phyloP scores from a whole-genome alignment of 805 yeast genomes.

The Tetrapisispora arboricola region DNA sequence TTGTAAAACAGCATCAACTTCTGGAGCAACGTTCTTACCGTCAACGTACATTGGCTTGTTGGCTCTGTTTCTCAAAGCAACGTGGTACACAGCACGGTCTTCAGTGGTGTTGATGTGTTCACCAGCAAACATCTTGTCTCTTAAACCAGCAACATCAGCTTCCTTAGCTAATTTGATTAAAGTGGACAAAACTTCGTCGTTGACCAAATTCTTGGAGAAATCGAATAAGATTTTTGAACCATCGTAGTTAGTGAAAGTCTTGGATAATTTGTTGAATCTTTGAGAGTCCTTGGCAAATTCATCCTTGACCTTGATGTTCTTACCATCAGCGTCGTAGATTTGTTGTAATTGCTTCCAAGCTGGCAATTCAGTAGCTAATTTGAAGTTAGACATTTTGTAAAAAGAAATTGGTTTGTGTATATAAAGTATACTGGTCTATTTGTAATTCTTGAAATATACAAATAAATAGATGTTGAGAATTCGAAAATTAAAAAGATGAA shows the following conservation, averaged over 20 bases:
- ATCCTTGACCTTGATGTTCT: slow-evolving; percentile 59
- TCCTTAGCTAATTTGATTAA: slow-evolving; percentile 79
- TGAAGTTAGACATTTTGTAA: slow-evolving; percentile 33
- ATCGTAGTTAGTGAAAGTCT: slow-evolving; percentile 74
- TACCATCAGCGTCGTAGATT: slow-evolving; percentile 60
- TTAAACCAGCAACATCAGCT: slow-evolving; percentile 74
- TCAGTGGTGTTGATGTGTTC: slow-evolving; percentile 93
- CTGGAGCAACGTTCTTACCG: slow-evolving; percentile 81
- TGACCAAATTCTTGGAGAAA: slow-evolving; percentile 87
- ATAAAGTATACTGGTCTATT: neutral
- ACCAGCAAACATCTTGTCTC: slow-evolving; percentile 90
- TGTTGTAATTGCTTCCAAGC: slow-evolving; percentile 75
- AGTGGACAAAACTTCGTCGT: slow-evolving; percentile 64
- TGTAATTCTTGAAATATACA: no score
- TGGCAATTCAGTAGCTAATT: slow-evolving; percentile 61
- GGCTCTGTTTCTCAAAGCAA: slow-evolving; percentile 90
- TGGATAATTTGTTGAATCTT: slow-evolving; percentile 68
- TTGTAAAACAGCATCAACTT: slow-evolving; percentile 80
- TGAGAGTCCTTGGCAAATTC: slow-evolving; percentile 66
- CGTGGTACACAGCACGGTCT: slow-evolving; percentile 93
- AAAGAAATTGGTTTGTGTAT: neutral
- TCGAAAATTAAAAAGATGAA: no score
- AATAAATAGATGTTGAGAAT: no score
- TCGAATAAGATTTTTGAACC: slow-evolving; percentile 86
- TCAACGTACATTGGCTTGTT: slow-evolving; percentile 79